These are phyloP conservation scores for Ceratobasidium sp. DNA, from an alignment of 1,284 basidiomycete genomes.

Conservation along the genomic window DNA sequence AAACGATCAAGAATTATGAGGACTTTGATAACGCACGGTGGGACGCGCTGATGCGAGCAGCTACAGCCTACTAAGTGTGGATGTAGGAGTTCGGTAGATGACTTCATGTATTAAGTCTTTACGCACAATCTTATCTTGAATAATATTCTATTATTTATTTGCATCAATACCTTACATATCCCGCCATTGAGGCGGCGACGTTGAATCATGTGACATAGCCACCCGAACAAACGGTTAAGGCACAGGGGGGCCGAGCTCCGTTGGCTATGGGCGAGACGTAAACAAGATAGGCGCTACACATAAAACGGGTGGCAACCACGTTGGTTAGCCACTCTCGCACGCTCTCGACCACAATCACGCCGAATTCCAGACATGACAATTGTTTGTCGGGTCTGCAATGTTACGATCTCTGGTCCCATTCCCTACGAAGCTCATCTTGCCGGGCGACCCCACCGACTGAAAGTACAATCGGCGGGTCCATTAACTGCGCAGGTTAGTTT, in stretches of 20 bases:
- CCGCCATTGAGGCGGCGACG: too few relatives aligned
- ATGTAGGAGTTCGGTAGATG: too few relatives aligned
- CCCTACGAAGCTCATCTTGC: not conserved
- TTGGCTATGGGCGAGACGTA: too few relatives aligned
- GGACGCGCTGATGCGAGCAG: constrained; percentile 4
- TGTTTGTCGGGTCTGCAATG: constrained; percentile 7
- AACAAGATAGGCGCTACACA: not conserved
- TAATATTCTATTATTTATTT: too few relatives aligned
- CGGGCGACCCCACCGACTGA: constrained; percentile 6
- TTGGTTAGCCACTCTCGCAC: not conserved
- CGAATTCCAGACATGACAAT: not conserved
- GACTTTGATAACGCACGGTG: not conserved
- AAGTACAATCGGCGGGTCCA: not conserved
- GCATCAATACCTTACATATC: too few relatives aligned
- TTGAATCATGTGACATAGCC: too few relatives aligned
- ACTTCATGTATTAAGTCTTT: too few relatives aligned
- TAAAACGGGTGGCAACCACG: not conserved
- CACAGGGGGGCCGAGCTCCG: too few relatives aligned
- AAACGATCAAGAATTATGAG: not conserved
- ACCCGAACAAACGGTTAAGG: too few relatives aligned
- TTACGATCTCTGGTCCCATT: not conserved
- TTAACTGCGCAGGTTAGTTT: not conserved
- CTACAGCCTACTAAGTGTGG: too few relatives aligned
- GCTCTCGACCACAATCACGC: not conserved
- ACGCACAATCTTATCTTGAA: too few relatives aligned